Evolutionary conservation across 2,329 filamentous ascomycete genomes (phyloP).

Genomic region (Aspergillus amoenus): DNA sequence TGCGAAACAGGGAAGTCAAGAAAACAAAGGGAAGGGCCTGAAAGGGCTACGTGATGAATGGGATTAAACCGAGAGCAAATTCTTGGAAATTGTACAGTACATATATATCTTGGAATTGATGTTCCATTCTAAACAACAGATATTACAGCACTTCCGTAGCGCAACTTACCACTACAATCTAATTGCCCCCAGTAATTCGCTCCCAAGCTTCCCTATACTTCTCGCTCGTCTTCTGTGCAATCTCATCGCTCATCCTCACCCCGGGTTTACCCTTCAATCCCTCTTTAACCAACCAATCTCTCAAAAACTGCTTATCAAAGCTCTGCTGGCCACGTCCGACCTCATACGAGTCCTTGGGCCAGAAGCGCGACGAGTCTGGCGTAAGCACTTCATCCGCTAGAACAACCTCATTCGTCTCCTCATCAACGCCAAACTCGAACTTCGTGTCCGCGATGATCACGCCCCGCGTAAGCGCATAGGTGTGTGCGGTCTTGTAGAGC

Average conservation of each 20-base stretch:
- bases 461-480: conserved; percentile 54
- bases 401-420: conserved; percentile 65
- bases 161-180: conserved; percentile 17
- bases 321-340: conserved; percentile 74
- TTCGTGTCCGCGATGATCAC: conserved; percentile 79
- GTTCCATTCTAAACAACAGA: background rate
- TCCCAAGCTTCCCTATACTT: conserved; percentile 78
- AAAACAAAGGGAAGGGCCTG: conserved; percentile 32
- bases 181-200: conserved; percentile 61
- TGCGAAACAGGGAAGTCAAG: conserved; percentile 13
- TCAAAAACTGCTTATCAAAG: conserved; percentile 83
- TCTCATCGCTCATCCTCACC: conserved; percentile 69
- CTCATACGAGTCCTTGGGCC: conserved; percentile 72
- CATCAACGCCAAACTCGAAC: conserved; percentile 72
- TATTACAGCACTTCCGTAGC: background rate
- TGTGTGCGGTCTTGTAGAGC: conserved; percentile 59
- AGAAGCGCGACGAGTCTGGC: conserved; percentile 82
- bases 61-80: conserved; percentile 20
- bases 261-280: conserved; percentile 74
- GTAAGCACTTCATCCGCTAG: conserved; percentile 84
- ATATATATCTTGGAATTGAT: background rate
- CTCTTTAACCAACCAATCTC: conserved; percentile 75
- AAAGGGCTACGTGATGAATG: conserved; percentile 37
- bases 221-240: conserved; percentile 65
- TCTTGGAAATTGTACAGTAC: conserved; percentile 14